Conservation (phyloP, 1,284 basidiomycete genomes). For the Ceratobasidium sp. region DNA sequence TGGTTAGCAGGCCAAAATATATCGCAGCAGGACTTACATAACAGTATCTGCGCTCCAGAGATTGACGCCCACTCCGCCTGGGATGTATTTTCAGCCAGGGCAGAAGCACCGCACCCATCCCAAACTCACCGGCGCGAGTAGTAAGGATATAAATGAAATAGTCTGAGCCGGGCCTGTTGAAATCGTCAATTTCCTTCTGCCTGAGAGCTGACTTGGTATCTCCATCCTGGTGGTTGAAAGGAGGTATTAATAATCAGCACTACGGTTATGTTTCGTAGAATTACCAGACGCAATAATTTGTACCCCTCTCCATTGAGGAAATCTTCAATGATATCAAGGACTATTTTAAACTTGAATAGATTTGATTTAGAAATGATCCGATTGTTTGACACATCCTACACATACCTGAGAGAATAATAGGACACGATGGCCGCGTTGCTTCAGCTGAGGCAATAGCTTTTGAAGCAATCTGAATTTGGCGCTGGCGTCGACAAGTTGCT, state of each 20-base stretch:
- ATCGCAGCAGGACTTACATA: constrained; percentile 54
- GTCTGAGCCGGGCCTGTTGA: constrained; percentile 86
- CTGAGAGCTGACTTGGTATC: constrained; percentile 85
- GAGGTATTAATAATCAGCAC: not conserved
- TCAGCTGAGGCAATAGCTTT: constrained; percentile 83
- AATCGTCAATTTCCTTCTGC: constrained; percentile 94
- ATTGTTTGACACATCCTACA: constrained; percentile 14
- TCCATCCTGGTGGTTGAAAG: constrained; percentile 70
- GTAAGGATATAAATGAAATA: constrained; percentile 91
- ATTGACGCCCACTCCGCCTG: constrained; percentile 52
- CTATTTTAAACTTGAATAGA: constrained; percentile 82
- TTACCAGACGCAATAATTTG: constrained; percentile 87
- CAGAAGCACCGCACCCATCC: constrained; percentile 40
- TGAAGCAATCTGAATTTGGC: constrained; percentile 88
- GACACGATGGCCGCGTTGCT: constrained; percentile 90
- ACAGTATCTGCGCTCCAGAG: constrained; percentile 79
- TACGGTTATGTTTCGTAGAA: constrained; percentile 45
- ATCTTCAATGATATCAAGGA: constrained; percentile 90
- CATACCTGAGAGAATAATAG: constrained; percentile 95
- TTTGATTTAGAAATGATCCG: not conserved
- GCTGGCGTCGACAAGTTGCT: constrained; percentile 83
- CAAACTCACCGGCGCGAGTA: constrained; percentile 90
- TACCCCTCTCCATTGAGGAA: constrained; percentile 83
- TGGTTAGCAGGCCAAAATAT: not conserved
- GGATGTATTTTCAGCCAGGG: constrained; percentile 46